Percentiles rank a stretch among this genome's conserved stretches.
phyloP scores from a whole-genome alignment of 495 filamentous ascomycete genomes.

The Penicillium salamii region DNA sequence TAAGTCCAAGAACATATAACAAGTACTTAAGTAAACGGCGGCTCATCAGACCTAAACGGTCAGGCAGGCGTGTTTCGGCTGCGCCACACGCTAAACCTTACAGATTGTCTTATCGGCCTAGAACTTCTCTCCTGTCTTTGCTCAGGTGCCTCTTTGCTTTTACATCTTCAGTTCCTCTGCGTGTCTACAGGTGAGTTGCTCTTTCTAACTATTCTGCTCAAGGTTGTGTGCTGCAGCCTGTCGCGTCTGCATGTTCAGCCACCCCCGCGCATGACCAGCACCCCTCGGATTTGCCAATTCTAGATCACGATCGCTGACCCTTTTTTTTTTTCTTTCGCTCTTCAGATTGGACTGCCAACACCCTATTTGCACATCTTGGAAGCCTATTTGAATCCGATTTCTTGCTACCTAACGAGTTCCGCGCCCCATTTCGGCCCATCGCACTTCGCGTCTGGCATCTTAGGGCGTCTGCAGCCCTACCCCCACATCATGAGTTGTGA shows the following conservation, averaged over 20 bases:
- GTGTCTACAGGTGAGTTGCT: no score
- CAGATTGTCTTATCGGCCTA: not conserved
- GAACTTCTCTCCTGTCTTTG: not conserved
- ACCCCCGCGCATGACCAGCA: conserved; percentile 7
- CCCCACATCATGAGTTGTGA: conserved; percentile 33
- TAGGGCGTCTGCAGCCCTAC: conserved; percentile 18
- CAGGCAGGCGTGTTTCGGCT: not conserved
- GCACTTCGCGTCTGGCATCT: conserved; percentile 9
- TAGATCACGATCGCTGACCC: conserved; percentile 4
- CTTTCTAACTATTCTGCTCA: no score
- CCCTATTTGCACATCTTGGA: not conserved
- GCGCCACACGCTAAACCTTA: conserved; percentile 20
- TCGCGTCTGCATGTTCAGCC: not conserved
- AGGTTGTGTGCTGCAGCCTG: not conserved
- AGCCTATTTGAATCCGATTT: conserved; percentile 8
- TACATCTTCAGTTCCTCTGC: no score
- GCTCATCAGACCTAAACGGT: not conserved
- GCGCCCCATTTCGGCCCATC: conserved; percentile 11
- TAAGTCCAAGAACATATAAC: no score
- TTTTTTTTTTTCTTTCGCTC: not conserved
- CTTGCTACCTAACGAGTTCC: conserved; percentile 15
- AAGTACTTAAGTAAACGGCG: not conserved
- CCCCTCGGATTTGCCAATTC: conserved; percentile 7
- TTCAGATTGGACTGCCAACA: not conserved
- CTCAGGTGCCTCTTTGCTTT: no score